phyloP scores from a whole-genome alignment of 2,329 filamentous ascomycete species.

The Monosporascus sp. region DNA sequence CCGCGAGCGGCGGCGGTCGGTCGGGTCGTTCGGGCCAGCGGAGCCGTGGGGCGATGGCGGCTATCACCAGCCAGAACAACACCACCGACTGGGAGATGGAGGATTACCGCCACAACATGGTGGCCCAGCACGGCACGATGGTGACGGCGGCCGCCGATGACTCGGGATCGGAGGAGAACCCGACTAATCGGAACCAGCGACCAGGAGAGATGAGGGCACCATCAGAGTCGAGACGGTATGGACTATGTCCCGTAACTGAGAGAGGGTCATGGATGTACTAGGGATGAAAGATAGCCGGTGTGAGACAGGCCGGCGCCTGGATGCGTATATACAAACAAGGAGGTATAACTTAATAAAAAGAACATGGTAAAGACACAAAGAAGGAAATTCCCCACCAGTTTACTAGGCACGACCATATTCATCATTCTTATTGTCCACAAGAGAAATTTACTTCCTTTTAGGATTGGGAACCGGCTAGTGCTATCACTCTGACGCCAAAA shows the following conservation, averaged over 20 bases:
- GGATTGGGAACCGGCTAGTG: too few relatives aligned
- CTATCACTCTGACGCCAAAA: too few relatives aligned
- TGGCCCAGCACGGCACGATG: not conserved
- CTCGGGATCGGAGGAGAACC: not conserved
- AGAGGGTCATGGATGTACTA: too few relatives aligned
- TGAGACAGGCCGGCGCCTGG: too few relatives aligned
- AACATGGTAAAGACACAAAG: too few relatives aligned
- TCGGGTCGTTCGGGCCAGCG: not conserved
- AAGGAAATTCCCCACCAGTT: too few relatives aligned
- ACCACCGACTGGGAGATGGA: not conserved
- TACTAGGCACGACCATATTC: too few relatives aligned
- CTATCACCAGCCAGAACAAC: not conserved
- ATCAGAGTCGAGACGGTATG: conserved; percentile 1
- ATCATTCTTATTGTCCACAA: too few relatives aligned
- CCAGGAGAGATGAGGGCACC: not conserved
- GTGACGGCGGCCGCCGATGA: not conserved
- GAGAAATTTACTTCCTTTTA: too few relatives aligned
- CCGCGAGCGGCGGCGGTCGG: not conserved
- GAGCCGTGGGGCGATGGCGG: not conserved
- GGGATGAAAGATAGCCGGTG: too few relatives aligned
- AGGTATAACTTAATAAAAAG: too few relatives aligned
- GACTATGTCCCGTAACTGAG: not conserved
- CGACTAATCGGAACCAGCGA: not conserved
- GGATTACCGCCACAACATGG: not conserved
- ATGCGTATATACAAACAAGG: too few relatives aligned